A percentile compares a stretch with the other conserved stretches of the same genome.
phyloP scores from a whole-genome alignment of 768 basidiomycete genomes.

The Multifurca ochricompacta region DNA sequence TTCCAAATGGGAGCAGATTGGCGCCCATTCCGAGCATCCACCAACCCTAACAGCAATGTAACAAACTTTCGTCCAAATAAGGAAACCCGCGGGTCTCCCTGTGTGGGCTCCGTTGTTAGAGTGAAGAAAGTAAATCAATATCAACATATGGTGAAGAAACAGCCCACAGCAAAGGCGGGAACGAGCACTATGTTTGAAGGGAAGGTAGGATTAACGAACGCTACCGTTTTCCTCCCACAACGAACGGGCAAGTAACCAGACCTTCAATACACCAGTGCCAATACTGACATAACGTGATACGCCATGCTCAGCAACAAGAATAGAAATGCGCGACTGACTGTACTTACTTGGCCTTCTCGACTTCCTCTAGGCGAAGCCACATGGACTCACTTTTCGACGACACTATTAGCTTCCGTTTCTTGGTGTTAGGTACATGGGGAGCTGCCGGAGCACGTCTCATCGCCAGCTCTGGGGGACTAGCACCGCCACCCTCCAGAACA shows the following conservation, averaged over 20 bases:
- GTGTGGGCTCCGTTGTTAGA: too few relatives aligned
- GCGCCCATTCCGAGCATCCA: too few relatives aligned
- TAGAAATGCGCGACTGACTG: neutral
- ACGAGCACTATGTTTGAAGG: neutral
- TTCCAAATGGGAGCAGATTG: neutral
- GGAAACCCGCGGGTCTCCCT: neutral
- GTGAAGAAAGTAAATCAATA: neutral
- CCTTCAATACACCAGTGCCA: conserved; percentile 66
- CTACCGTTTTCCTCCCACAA: conserved; percentile 33
- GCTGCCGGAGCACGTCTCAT: neutral
- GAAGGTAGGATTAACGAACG: too few relatives aligned
- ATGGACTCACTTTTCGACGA: neutral
- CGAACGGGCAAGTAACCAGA: conserved; percentile 53
- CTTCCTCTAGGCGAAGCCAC: conserved; percentile 5
- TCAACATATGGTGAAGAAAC: neutral
- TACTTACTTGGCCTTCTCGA: conserved; percentile 14
- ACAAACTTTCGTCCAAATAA: neutral
- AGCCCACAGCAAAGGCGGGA: neutral
- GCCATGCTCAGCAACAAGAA: neutral
- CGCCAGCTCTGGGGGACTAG: conserved; percentile 34
- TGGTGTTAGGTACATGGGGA: neutral
- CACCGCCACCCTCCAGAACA: conserved; percentile 47
- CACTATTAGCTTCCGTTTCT: neutral
- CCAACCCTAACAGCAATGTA: too few relatives aligned
- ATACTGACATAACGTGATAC: conserved; percentile 38